phyloP scores from a whole-genome alignment of 2,329 filamentous ascomycete species.

The Plenodomus biglobosus region DNA sequence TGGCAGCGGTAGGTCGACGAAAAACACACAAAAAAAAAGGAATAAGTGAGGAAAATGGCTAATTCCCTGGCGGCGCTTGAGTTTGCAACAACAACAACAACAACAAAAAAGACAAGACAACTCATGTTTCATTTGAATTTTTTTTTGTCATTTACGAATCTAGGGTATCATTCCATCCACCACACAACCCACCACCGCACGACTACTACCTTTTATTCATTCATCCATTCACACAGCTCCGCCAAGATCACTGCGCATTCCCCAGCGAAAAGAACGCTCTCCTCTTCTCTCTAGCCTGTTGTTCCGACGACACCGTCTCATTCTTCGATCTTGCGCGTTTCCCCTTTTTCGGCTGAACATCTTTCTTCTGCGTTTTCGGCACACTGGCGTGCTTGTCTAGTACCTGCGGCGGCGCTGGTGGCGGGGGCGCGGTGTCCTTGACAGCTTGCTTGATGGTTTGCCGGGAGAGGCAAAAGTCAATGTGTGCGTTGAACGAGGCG shows the following conservation, averaged over 20 bases:
- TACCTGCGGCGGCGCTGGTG: conserved; percentile 6
- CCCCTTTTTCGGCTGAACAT: conserved; percentile 25
- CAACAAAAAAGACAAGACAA: too few species aligned
- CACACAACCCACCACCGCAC: too few species aligned
- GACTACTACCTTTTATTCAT: too few species aligned
- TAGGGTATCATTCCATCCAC: too few species aligned
- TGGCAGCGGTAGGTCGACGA: too few species aligned
- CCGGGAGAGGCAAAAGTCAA: conserved; percentile 85
- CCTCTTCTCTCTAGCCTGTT: conserved; percentile 36
- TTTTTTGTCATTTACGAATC: too few species aligned
- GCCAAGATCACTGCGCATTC: conserved; percentile 1
- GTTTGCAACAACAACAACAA: too few species aligned
- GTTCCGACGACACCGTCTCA: conserved; percentile 20
- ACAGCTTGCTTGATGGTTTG: conserved; percentile 84
- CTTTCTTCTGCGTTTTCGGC: conserved; percentile 9
- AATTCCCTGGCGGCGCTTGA: too few species aligned
- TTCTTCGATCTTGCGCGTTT: conserved; percentile 36
- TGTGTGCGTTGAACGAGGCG: conserved; percentile 80
- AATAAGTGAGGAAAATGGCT: too few species aligned
- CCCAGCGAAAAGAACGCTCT: conserved; percentile 37
- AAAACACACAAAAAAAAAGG: too few species aligned
- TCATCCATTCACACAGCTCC: too few species aligned
- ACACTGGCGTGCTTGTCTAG: conserved; percentile 5
- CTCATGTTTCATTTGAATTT: too few species aligned
- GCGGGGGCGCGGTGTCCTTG: conserved; percentile 48